These are phyloP conservation scores for Pulchroboletus neoregius DNA, from an alignment of 1,284 basidiomycete species.

Conservation along the genomic window DNA sequence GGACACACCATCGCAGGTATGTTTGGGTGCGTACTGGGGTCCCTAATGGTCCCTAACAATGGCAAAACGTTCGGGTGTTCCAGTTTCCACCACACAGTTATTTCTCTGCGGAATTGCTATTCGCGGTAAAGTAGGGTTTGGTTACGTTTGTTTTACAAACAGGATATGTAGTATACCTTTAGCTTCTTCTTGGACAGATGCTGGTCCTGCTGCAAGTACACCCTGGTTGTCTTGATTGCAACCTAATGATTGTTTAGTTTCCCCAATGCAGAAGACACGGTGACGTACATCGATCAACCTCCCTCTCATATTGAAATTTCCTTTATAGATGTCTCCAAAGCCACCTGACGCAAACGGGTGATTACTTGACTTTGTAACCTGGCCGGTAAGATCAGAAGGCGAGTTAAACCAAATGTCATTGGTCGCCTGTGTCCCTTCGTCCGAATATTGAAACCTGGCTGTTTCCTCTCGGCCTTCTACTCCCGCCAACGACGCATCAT, in stretches of 20 bases:
- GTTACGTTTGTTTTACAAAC: too few species aligned
- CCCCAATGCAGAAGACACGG: background rate
- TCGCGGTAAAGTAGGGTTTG: too few species aligned
- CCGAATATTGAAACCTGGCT: too few species aligned
- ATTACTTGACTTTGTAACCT: background rate
- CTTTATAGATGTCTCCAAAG: background rate
- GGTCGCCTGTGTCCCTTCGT: background rate
- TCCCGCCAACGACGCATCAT: too few species aligned
- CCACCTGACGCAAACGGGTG: background rate
- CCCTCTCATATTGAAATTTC: background rate
- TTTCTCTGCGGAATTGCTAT: constrained; percentile 1
- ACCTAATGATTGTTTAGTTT: background rate
- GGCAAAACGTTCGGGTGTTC: background rate
- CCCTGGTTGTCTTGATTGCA: background rate
- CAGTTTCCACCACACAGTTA: background rate
- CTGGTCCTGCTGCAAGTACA: background rate
- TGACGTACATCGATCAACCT: background rate
- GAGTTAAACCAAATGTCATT: background rate
- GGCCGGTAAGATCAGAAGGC: background rate
- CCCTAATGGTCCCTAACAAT: background rate
- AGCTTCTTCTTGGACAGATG: background rate
- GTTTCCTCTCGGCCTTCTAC: too few species aligned
- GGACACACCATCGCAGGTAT: constrained; percentile 4
- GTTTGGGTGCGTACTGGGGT: background rate
- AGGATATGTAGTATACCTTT: too few species aligned